Conservation (phyloP, 257 asterid genomes). For the Asclepias syriaca region DNA sequence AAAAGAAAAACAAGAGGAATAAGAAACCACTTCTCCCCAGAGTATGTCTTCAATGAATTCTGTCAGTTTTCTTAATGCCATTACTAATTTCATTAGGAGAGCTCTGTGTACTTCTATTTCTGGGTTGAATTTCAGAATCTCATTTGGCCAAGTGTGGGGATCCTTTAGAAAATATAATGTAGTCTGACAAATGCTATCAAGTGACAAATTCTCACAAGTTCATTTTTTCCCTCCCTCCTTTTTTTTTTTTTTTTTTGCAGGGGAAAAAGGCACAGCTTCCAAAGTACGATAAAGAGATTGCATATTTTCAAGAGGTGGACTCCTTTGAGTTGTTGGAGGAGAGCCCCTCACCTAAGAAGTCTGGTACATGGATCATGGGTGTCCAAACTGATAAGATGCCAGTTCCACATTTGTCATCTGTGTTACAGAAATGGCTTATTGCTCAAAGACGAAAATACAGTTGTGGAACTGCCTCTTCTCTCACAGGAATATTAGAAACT, state of each 20-base stretch:
- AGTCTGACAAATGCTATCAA: background rate
- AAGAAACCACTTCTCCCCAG: constrained; percentile 83
- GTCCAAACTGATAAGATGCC: constrained; percentile 31
- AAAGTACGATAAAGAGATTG: constrained; percentile 62
- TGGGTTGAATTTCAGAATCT: background rate
- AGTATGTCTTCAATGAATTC: constrained; percentile 34
- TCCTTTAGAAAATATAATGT: background rate
- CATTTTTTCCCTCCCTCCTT: background rate
- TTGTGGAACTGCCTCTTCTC: constrained; percentile 55
- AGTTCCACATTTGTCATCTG: constrained; percentile 68
- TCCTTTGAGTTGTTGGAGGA: constrained; percentile 80
- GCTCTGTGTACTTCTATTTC: background rate
- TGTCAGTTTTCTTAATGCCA: constrained; percentile 1
- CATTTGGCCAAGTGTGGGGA: background rate
- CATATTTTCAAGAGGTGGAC: constrained; percentile 87
- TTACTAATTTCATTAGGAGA: background rate
- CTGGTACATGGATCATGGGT: constrained; percentile 64
- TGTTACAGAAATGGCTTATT: constrained; percentile 68
- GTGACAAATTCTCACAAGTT: background rate
- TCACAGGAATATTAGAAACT: constrained; percentile 74
- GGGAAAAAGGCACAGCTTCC: constrained; percentile 49
- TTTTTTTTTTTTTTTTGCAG: constrained; percentile 25
- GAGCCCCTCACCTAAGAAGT: constrained; percentile 94
- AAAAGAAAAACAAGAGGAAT: constrained; percentile 53
- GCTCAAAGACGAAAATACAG: constrained; percentile 45